Evolutionary conservation across 225 moss, liverwort and hornwort genomes (phyloP).

Genomic region (Straminergon stramineum): DNA sequence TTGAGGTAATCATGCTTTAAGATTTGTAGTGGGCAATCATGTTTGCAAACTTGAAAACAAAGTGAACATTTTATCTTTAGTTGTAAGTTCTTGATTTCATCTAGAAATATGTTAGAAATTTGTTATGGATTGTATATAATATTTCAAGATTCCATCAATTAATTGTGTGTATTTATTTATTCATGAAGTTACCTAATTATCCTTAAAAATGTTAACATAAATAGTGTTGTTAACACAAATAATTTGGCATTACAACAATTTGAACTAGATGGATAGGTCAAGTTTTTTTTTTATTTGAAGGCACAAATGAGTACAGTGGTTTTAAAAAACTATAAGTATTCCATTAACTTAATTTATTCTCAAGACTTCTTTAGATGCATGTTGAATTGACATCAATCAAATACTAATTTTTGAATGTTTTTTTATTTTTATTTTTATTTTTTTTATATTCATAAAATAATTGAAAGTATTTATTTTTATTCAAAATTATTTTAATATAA

Average conservation of each 20-base stretch:
- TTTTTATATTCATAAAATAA: not conserved
- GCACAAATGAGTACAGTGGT: not conserved
- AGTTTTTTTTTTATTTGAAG: not conserved
- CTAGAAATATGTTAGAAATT: not conserved
- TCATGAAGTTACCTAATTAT: too few species aligned
- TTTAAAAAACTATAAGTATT: fast-evolving
- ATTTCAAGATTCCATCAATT: not conserved
- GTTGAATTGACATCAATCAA: not conserved
- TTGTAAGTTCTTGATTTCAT: not conserved
- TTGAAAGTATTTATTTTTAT: not conserved
- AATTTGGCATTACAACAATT: not conserved
- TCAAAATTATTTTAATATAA: not conserved
- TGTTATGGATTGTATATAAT: not conserved
- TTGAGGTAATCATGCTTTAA: not conserved
- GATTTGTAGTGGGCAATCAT: fast-evolving
- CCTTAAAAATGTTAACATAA: not conserved
- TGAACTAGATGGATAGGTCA: not conserved
- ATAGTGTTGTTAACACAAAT: not conserved
- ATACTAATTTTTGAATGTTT: not conserved
- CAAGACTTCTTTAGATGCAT: too few species aligned
- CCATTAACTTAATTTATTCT: not conserved
- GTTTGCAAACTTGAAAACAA: fast-evolving
- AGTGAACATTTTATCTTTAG: not conserved
- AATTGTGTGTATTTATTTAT: too few species aligned
- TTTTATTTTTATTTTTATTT: not conserved